Conservation (phyloP, 192 early-diverging fungal genomes). For the Rhizoclosmatium sp. region DNA sequence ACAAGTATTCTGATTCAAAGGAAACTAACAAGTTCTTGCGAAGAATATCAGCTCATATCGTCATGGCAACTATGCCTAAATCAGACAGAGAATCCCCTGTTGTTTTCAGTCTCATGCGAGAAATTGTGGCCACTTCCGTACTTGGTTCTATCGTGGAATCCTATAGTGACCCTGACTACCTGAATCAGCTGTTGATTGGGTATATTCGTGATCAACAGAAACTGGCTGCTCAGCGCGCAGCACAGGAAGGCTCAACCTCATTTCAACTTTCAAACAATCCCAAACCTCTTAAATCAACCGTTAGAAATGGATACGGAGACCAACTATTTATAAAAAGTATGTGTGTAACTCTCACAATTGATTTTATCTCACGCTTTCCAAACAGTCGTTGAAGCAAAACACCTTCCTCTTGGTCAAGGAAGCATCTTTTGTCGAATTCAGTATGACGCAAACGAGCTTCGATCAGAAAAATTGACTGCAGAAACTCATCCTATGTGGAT, state of each 20-base stretch:
- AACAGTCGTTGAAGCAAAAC: slow-evolving; percentile 44
- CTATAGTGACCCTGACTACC: slow-evolving; percentile 45
- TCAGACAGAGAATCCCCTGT: slow-evolving; percentile 45
- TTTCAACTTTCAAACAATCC: neutral
- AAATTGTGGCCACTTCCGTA: slow-evolving; percentile 59
- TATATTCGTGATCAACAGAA: slow-evolving; percentile 30
- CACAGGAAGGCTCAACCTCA: neutral
- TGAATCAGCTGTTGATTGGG: slow-evolving; percentile 48
- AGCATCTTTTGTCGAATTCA: slow-evolving; percentile 37
- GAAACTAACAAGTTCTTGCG: slow-evolving; percentile 42
- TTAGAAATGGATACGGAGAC: slow-evolving; percentile 15
- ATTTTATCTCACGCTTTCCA: neutral
- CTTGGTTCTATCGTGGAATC: slow-evolving; percentile 50
- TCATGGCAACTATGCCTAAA: slow-evolving; percentile 41
- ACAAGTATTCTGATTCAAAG: slow-evolving; percentile 14
- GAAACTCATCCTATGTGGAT: slow-evolving; percentile 51
- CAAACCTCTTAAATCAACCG: slow-evolving; percentile 27
- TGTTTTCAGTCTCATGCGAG: slow-evolving; percentile 49
- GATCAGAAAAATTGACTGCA: slow-evolving; percentile 33
- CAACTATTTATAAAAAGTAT: slow-evolving; percentile 44
- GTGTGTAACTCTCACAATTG: neutral
- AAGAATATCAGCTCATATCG: slow-evolving; percentile 40
- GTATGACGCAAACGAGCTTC: slow-evolving; percentile 24
- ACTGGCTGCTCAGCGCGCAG: slow-evolving; percentile 5
- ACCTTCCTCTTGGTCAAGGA: slow-evolving; percentile 38